Base-by-base conservation (phyloP, 352 stramenopile species). In the Pythium rishiriense region DNA sequence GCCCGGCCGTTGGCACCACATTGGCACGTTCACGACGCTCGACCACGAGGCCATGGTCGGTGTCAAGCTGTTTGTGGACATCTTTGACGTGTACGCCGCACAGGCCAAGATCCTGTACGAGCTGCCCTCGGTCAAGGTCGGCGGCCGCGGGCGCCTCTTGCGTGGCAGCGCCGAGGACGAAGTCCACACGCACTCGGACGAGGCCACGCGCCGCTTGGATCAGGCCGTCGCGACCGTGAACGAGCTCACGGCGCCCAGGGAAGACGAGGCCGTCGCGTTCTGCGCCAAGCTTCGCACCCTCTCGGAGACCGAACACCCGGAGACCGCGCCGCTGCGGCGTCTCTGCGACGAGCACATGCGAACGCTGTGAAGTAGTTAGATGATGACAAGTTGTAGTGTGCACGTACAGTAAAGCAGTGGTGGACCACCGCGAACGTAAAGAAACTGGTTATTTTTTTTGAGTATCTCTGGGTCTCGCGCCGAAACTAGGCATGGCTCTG, bases 41-140 rank as follows among this genome's bases (percentile, higher is more conserved):
- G 68, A 75, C 63, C 68, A 75, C 64, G 54, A 66, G 14, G 64
- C 54, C 25, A 43, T 67, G 25, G 55, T 72, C 29, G 68, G 68
- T 24, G 48, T 68, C 47, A 75, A 65, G 56, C 55, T 46, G 31
- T 66, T 65, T 46, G 55, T 61, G 26, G 51, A 64, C 35, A 57
- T 67, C 39, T 43, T 74, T 25, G 39, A 62, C 37, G 39, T 69
- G 31, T 74, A 74, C 56, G 8, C 35, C 2, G 56, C 61, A 2
- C 67, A 70, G 25, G 55, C 52, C 29, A 51, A 51, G 37, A 26
- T 74, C n/a, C 51, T 74, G 17, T 68, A 74, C 45, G 65, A 72
- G 28, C 52, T 72, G 28, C 65, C 65, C 2, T 17, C 50, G 14
- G 42, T 45, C 24, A 46, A 58, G 47, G n/a, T 39, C 11, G 26